Evolutionary conservation across 1,139 yeast species (phyloP).

Genomic region (Casaregolazyma lundiana): DNA sequence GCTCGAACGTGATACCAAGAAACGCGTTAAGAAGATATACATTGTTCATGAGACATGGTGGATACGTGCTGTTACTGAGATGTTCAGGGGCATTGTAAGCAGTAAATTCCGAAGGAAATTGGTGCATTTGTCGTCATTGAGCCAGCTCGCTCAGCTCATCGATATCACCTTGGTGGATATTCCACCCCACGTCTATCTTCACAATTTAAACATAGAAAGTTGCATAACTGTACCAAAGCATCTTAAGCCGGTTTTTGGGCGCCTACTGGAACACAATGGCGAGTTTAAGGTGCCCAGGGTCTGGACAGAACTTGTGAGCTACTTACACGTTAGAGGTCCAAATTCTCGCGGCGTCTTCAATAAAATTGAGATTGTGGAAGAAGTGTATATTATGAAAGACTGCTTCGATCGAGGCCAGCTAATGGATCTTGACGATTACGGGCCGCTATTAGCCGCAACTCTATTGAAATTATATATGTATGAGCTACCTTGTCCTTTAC

Average conservation of each 20-base stretch:
- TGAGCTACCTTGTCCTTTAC: constrained; percentile 34
- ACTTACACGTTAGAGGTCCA: constrained; percentile 22
- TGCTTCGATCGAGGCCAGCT: constrained; percentile 38
- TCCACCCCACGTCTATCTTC: constrained; percentile 65
- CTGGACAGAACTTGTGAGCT: constrained; percentile 30
- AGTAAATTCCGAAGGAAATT: constrained; percentile 42
- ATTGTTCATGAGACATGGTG: constrained; percentile 93
- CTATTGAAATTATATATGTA: constrained; percentile 35
- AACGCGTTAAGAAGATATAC: constrained; percentile 57
- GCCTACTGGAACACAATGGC: constrained; percentile 22
- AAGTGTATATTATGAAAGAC: constrained; percentile 30
- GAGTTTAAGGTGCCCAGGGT: constrained; percentile 24
- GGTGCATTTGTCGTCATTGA: constrained; percentile 49
- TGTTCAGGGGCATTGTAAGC: constrained; percentile 57
- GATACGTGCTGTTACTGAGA: constrained; percentile 72
- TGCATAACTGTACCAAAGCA: constrained; percentile 35
- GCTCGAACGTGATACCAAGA: constrained; percentile 56
- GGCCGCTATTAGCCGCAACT: constrained; percentile 35
- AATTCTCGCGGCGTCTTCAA: constrained; percentile 29
- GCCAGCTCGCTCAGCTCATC: constrained; percentile 57
- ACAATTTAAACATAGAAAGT: constrained; percentile 39
- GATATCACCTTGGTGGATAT: constrained; percentile 77
- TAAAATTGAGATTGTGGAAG: constrained; percentile 21
- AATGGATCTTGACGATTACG: constrained; percentile 35
- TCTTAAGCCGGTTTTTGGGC: constrained; percentile 33